These are phyloP conservation scores for Rhododendron williamsianum DNA, from an alignment of 148 eudicot species.

Conservation along the genomic window DNA sequence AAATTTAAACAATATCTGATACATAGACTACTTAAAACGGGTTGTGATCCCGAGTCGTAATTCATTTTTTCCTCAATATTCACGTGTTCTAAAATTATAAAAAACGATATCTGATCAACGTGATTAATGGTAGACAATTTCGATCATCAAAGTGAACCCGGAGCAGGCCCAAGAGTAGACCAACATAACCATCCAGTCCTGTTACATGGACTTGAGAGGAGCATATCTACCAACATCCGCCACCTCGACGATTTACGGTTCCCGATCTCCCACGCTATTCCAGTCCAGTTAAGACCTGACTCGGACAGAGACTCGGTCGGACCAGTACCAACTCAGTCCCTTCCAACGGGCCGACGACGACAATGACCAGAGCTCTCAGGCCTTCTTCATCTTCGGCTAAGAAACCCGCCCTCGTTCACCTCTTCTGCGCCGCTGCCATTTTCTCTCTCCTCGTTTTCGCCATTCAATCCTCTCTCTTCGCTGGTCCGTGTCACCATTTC, in stretches of 20 bases:
- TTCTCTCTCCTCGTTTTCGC: conserved; percentile 61
- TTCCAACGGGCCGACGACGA: neutral
- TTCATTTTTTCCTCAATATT: no score
- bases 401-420: conserved; percentile 39
- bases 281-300: neutral
- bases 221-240: neutral
- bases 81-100: no score
- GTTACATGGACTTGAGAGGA: no score
- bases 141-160: no score
- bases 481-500: conserved; percentile 20
- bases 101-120: no score
- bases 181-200: neutral
- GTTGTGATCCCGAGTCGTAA: no score
- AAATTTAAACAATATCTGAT: no score
- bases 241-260: neutral
- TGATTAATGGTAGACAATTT: no score
- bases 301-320: neutral
- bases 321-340: neutral
- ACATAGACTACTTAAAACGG: no score
- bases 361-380: conserved; percentile 13
- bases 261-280: neutral
- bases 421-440: conserved; percentile 49
- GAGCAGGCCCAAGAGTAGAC: no score
- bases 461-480: conserved; percentile 49
- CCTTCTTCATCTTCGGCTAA: conserved; percentile 4